Evolutionary conservation across 2,329 filamentous ascomycete species (phyloP), one percentile per base, ranked within the genome.

Genomic region (Periconia sp.): DNA sequence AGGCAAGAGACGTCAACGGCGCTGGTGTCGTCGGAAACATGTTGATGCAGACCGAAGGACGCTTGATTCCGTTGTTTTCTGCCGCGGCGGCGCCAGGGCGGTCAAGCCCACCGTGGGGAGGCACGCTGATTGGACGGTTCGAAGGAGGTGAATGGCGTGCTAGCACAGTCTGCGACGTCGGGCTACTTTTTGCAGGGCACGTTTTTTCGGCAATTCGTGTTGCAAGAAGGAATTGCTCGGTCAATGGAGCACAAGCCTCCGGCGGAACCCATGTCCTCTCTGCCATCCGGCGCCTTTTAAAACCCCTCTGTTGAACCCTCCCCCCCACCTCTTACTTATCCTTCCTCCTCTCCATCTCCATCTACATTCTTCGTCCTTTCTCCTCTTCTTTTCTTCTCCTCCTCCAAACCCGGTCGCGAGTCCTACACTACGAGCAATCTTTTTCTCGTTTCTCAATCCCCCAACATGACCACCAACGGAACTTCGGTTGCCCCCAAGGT

Each of bases 331-430:
- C 42, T 48, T 44, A 30, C 52, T 45, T 54, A n/a, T n/a, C n/a
- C 59, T 58, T 59, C 49, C 54, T 58, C 57, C 54, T 53, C 50
- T 50, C 37, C 53, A 40, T 43, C 49, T 51, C 43, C 50, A 54
- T 58, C 62, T 30, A 37, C 40, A 62, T 57, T 53, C 60, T 57
- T 56, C 49, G 54, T 55, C 61, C 62, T 58, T 62, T 56, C 47
- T 40, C 42, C 44, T n/a, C 41, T 45, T 23, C 35, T 30, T 20
- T 10, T 7, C 49, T 27, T 23, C 42, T 13, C 27, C 43, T 33
- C 30, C 43, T 45, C 23, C 46, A 48, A 55, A 65, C 64, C 45
- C 62, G 68, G 70, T 73, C 70, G 70, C 65, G 71, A 73, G 70
- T 71, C 69, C 69, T 71, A 72, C 58, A 71, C 70, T 71, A 72